These are phyloP conservation scores for Orychophragmus violaceus DNA, from an alignment of 345 rosid species.

Conservation along the genomic window DNA sequence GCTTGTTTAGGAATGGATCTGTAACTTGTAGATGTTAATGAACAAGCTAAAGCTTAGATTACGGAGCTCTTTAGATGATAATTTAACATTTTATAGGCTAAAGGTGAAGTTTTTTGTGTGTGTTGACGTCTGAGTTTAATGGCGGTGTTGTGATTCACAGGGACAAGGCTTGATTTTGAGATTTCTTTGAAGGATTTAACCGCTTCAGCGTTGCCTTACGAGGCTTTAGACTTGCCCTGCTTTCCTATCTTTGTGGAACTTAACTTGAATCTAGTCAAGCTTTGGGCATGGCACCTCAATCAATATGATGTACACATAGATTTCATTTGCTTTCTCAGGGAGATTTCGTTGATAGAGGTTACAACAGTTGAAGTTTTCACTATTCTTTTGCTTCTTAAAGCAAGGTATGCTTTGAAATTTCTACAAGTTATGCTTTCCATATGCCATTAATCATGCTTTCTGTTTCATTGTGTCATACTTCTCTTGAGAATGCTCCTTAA, in stretches of 20 bases:
- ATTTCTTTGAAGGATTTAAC: slow-evolving; percentile 73
- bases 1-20: background rate
- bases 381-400: slow-evolving; percentile 89
- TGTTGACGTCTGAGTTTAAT: background rate
- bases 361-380: slow-evolving; percentile 93
- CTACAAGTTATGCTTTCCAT: background rate
- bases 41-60: background rate
- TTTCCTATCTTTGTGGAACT: background rate
- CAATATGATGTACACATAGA: background rate
- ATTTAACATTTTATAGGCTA: background rate
- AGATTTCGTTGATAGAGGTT: slow-evolving; percentile 90
- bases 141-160: slow-evolving; percentile 26
- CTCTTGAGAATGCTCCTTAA: background rate
- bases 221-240: slow-evolving; percentile 16
- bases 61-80: background rate
- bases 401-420: slow-evolving; percentile 40
- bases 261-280: slow-evolving; percentile 5
- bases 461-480: background rate
- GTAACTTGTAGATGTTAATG: background rate
- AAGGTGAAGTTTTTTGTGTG: background rate
- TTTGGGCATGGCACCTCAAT: background rate
- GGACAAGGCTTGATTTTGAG: slow-evolving; percentile 76
- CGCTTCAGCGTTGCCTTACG: slow-evolving; percentile 62
- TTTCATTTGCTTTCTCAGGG: slow-evolving; percentile 44
- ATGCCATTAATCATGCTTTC: background rate